Percentiles rank a stretch among this genome's conserved stretches.
phyloP scores from a whole-genome alignment of 495 filamentous ascomycete genomes.

The Daldinia loculata region DNA sequence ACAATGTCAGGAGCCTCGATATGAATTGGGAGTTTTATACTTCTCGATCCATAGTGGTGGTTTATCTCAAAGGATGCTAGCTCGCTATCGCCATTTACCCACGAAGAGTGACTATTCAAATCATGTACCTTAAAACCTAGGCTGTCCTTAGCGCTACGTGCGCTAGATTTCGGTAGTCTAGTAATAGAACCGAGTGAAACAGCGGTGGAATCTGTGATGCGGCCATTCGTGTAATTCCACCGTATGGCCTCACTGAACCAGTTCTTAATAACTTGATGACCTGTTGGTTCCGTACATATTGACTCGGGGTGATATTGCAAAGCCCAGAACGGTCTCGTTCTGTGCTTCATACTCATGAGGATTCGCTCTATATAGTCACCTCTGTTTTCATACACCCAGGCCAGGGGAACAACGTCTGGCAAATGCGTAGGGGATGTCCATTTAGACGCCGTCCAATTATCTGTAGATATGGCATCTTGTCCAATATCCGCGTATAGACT shows the following conservation, averaged over 20 bases:
- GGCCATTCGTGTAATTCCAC: conserved; percentile 58
- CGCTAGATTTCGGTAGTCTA: conserved; percentile 18
- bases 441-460: conserved; percentile 47
- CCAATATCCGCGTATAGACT: conserved; percentile 76
- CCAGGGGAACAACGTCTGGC: conserved; percentile 65
- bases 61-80: conserved; percentile 42
- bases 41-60: conserved; percentile 38
- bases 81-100: conserved; percentile 11
- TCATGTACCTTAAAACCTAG: conserved; percentile 7
- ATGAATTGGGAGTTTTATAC: conserved; percentile 48
- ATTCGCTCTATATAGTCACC: conserved; percentile 62
- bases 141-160: background rate
- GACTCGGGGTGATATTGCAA: conserved; percentile 97
- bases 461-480: conserved; percentile 45
- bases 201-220: conserved; percentile 1
- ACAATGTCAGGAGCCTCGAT: conserved; percentile 58
- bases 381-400: conserved; percentile 67
- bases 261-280: conserved; percentile 70
- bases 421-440: conserved; percentile 41
- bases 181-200: conserved; percentile 34
- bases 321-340: conserved; percentile 81
- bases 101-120: conserved; percentile 12
- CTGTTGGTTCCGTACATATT: conserved; percentile 80
- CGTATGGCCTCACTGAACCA: conserved; percentile 73
- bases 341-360: conserved; percentile 80